These are phyloP conservation scores for Aspergillus jensenii DNA, from an alignment of 2,329 filamentous ascomycete species.

Conservation along the genomic window DNA sequence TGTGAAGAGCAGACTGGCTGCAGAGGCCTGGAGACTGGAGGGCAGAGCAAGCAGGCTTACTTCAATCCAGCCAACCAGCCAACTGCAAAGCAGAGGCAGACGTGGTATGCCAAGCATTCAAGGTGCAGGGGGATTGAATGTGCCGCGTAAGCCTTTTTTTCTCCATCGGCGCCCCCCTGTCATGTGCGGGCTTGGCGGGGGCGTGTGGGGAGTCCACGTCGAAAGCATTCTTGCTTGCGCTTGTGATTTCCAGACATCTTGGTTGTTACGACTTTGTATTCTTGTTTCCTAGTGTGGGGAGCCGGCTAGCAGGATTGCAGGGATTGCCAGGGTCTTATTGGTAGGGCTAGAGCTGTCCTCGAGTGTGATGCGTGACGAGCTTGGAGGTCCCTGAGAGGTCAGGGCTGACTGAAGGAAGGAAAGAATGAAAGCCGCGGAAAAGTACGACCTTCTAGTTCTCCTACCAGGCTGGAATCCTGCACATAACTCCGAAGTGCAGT, in stretches of 20 bases:
- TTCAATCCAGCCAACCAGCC: no score
- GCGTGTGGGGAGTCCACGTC: constrained; percentile 13
- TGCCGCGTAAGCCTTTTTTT: constrained; percentile 25
- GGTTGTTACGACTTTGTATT: not conserved
- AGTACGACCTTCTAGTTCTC: no score
- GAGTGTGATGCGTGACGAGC: not conserved
- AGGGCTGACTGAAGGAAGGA: not conserved
- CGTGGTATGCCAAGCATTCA: constrained; percentile 17
- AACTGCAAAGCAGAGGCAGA: not conserved
- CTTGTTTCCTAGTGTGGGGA: not conserved
- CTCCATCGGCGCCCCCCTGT: constrained; percentile 21
- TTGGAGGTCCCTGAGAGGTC: not conserved
- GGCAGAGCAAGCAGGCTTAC: no score
- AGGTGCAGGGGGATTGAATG: constrained; percentile 12
- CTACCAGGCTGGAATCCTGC: no score
- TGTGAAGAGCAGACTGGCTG: not conserved
- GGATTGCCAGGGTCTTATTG: constrained; percentile 6
- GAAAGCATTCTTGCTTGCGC: not conserved
- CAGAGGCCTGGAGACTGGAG: no score
- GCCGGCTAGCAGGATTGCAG: not conserved
- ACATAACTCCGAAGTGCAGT: not conserved
- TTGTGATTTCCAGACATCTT: not conserved
- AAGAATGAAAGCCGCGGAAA: no score
- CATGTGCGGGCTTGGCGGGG: constrained; percentile 22
- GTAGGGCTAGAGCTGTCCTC: not conserved